Evolutionary conservation across 495 filamentous ascomycete species (phyloP), one percentile per base, ranked within the genome.

Genomic region (Rhypophila decipiens): DNA sequence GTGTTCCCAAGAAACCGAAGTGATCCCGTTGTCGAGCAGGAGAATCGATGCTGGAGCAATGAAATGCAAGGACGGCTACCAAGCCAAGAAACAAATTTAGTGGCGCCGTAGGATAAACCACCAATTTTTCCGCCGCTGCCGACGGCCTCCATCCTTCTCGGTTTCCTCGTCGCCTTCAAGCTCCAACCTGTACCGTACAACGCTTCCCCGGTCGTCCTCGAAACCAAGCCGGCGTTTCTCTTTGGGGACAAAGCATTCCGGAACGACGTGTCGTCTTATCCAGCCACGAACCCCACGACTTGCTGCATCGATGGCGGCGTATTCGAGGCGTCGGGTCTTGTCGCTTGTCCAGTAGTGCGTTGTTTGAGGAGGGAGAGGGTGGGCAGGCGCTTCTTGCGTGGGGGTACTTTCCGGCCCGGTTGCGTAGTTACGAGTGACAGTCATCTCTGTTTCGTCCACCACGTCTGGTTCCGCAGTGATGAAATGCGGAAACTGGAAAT

Each of bases 291-390:
- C 59, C 4, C 76, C 76, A 29, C 63, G 63, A 24, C 66, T 69
- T 2, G 76, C 76, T 1, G 75, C 73, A 46, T 79, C 76, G 39
- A 79, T 79, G 18, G 76, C 76, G 1, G 76, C 76, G 56, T 79
- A 79, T 53, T 79, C 76, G 5, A 77, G 59, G 13, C 74, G 55
- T 9, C 76, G 68, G 4, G 75, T 77, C 34, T 66, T 63, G 50
- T 77, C 74, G 44, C 71, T 76, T 3, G 72, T 77, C 75, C 75
- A 79, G 53, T 79, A 79, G 42, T 76, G 72, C 2, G 70, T 71
- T n/a, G 75, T 79, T 39, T 74, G 67, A 17, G 76, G 76, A 3
- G 74, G 76, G 0, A 64, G 57, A 20, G 60, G 60, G 24, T 65
- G 58, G 2, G 56, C 34, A 0, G 48, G 46, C 1, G 52, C 40